Percentiles rank a stretch among this genome's conserved stretches.
These are phyloP conservation scores for Pseudohalonectria lignicola DNA, from an alignment of 2,329 filamentous ascomycete genomes.

Conservation along the genomic window DNA sequence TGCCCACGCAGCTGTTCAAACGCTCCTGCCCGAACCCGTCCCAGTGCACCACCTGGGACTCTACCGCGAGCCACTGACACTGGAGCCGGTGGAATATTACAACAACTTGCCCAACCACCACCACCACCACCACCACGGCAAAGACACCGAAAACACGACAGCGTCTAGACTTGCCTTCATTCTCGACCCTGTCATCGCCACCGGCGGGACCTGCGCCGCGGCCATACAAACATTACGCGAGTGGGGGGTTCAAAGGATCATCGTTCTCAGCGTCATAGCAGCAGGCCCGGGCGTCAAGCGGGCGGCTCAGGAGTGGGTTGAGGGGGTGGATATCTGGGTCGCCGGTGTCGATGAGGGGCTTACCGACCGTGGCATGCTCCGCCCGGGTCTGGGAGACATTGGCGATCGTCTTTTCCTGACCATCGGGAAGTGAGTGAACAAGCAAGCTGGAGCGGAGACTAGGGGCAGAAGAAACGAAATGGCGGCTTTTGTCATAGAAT, in stretches of 20 bases:
- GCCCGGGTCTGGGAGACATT: constrained; percentile 81
- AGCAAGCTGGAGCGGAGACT: too few species aligned
- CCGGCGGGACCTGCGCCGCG: constrained; percentile 78
- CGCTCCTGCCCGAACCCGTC: constrained; percentile 67
- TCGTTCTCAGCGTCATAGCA: constrained; percentile 67
- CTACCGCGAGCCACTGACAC: constrained; percentile 79
- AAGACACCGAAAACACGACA: constrained; percentile 24
- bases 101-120: constrained; percentile 83
- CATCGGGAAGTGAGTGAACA: constrained; percentile 73
- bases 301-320: constrained; percentile 69
- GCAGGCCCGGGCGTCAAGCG: constrained; percentile 58
- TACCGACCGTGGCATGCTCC: constrained; percentile 77
- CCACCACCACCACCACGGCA: constrained; percentile 20
- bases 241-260: constrained; percentile 78
- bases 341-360: constrained; percentile 67
- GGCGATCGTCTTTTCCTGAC: constrained; percentile 86
- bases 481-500: too few species aligned
- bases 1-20: constrained; percentile 56
- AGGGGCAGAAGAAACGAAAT: too few species aligned
- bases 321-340: constrained; percentile 69
- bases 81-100: constrained; percentile 93
- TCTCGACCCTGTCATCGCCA: constrained; percentile 88
- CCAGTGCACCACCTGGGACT: constrained; percentile 90
- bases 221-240: constrained; percentile 83
- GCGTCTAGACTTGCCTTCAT: constrained; percentile 60